Percentiles rank a stretch among this genome's conserved stretches.
These are phyloP conservation scores for Picea glauca DNA, from an alignment of 75 land plant genomes.

Conservation along the genomic window DNA sequence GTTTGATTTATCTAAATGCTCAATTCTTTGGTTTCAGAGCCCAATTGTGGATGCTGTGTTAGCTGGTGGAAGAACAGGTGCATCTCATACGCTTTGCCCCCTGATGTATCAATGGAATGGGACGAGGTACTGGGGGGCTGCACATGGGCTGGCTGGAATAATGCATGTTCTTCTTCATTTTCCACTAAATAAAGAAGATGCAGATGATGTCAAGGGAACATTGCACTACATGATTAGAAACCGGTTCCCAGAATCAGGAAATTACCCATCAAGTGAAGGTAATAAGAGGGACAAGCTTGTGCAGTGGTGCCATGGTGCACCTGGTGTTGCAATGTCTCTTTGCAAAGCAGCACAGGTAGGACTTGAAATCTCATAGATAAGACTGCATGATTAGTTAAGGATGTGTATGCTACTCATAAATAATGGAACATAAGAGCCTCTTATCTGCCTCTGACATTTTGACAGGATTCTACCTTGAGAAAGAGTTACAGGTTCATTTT, in stretches of 20 bases:
- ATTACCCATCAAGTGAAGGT: slow-evolving; percentile 64
- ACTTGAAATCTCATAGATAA: no score
- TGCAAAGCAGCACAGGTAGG: slow-evolving; percentile 75
- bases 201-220: slow-evolving; percentile 62
- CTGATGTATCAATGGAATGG: slow-evolving; percentile 88
- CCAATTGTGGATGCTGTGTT: slow-evolving; percentile 70
- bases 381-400: no score
- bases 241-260: slow-evolving; percentile 49
- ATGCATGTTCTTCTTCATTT: slow-evolving; percentile 73
- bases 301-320: slow-evolving; percentile 85
- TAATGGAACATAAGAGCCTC: no score
- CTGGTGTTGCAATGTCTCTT: slow-evolving; percentile 53
- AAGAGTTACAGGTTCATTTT: no score
- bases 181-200: slow-evolving; percentile 37
- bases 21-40: slow-evolving; percentile 20
- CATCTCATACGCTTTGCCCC: slow-evolving; percentile 53
- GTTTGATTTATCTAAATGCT: not conserved
- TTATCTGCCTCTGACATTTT: no score
- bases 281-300: slow-evolving; percentile 58
- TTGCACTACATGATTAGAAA: slow-evolving; percentile 67
- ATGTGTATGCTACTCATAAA: no score
- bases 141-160: slow-evolving; percentile 88
- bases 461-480: no score
- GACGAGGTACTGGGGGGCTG: slow-evolving; percentile 76
- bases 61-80: slow-evolving; percentile 71